These are phyloP conservation scores for Mortierella sp. DNA, from an alignment of 371 early-diverging fungal species.

Conservation along the genomic window DNA sequence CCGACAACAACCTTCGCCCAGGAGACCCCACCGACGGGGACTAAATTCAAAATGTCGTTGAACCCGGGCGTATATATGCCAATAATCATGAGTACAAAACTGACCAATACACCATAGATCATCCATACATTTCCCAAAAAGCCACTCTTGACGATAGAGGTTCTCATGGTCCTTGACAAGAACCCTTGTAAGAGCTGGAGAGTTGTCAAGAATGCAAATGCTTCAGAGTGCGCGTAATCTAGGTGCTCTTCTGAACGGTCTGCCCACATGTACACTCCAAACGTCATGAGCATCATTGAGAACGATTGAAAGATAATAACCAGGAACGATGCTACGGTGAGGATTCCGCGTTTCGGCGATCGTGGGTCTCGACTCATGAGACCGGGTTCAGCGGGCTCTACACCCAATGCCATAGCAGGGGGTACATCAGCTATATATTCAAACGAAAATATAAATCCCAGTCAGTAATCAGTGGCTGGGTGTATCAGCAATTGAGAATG, in stretches of 20 bases:
- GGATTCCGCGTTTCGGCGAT: slow-evolving; percentile 71
- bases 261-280: slow-evolving; percentile 65
- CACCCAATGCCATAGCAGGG: slow-evolving; percentile 77
- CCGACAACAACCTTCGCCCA: slow-evolving; percentile 85
- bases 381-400: slow-evolving; percentile 79
- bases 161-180: slow-evolving; percentile 76
- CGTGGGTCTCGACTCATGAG: slow-evolving; percentile 79
- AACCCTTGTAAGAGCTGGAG: slow-evolving; percentile 88
- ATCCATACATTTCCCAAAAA: slow-evolving; percentile 82
- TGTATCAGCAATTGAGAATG: background rate
- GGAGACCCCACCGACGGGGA: slow-evolving; percentile 70
- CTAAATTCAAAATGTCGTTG: slow-evolving; percentile 71
- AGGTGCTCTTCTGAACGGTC: slow-evolving; percentile 29
- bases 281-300: slow-evolving; percentile 68
- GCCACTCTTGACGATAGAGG: slow-evolving; percentile 78
- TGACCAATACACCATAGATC: slow-evolving; percentile 79
- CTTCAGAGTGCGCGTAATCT: slow-evolving; percentile 63
- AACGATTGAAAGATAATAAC: slow-evolving; percentile 79
- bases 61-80: slow-evolving; percentile 83
- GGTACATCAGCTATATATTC: slow-evolving; percentile 64
- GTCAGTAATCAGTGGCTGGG: background rate
- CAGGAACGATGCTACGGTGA: slow-evolving; percentile 67
- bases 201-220: slow-evolving; percentile 82
- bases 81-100: slow-evolving; percentile 73
- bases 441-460: background rate